phyloP scores from a whole-genome alignment of 2,329 filamentous ascomycete species.

The Clarireedia paspali region DNA sequence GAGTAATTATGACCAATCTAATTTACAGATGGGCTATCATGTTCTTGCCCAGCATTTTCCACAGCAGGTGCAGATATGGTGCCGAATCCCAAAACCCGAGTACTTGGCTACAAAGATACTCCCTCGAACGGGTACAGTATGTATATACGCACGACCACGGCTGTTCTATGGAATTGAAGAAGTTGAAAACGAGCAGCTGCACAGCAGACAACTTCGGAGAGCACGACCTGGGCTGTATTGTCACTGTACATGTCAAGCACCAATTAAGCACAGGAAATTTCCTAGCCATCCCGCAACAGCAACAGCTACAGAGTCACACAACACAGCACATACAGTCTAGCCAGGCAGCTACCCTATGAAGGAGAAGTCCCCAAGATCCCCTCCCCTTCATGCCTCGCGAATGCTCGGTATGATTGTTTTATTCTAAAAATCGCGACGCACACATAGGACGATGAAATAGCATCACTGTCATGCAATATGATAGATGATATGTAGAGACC shows the following conservation, averaged over 20 bases:
- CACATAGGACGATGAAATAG: neutral
- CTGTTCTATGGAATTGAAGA: neutral
- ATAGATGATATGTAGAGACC: conserved; percentile 30
- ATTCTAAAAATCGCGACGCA: neutral
- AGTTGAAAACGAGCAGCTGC: neutral
- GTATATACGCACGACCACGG: neutral
- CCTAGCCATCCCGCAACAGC: too few relatives aligned
- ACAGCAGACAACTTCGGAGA: neutral
- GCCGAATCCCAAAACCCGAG: neutral
- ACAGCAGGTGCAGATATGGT: neutral
- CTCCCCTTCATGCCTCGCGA: too few relatives aligned
- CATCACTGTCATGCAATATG: neutral
- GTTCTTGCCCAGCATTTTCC: neutral
- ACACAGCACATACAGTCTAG: too few relatives aligned
- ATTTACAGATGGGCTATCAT: neutral
- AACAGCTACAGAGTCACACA: too few relatives aligned
- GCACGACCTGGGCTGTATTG: neutral
- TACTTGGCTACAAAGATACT: neutral
- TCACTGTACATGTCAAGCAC: too few relatives aligned
- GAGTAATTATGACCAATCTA: too few relatives aligned
- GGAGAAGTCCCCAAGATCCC: too few relatives aligned
- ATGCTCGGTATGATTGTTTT: too few relatives aligned
- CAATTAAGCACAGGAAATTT: too few relatives aligned
- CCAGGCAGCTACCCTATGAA: too few relatives aligned
- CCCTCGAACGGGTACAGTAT: neutral